Percentiles rank a stretch among this genome's conserved stretches.
These are phyloP conservation scores for Tolypocladium sp. DNA, from an alignment of 2,329 filamentous ascomycete species.

Conservation along the genomic window DNA sequence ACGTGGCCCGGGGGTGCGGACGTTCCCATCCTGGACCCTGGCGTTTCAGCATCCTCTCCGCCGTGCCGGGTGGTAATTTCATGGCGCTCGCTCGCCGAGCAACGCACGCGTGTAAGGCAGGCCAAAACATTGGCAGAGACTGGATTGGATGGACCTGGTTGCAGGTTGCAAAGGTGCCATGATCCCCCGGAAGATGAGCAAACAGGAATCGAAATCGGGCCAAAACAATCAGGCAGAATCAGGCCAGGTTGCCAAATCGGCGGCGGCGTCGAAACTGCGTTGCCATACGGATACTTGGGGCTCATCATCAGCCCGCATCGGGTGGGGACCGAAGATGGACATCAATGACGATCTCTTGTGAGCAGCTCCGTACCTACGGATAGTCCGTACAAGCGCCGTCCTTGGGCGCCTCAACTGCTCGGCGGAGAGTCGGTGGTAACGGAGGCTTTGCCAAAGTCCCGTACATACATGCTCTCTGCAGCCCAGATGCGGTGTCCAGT, in stretches of 20 bases:
- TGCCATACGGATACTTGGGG: no score
- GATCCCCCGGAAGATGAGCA: not conserved
- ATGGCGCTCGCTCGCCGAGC: not conserved
- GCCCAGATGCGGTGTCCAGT: not conserved
- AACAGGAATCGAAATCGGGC: not conserved
- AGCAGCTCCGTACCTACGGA: no score
- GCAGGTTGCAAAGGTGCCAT: not conserved
- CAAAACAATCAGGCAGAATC: not conserved
- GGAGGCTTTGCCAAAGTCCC: not conserved
- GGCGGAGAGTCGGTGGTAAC: not conserved
- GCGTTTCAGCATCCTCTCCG: conserved; percentile 2
- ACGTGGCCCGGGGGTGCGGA: not conserved
- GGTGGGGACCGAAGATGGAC: no score
- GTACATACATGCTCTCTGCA: no score
- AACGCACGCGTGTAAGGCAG: not conserved
- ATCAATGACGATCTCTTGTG: no score
- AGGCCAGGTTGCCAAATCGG: not conserved
- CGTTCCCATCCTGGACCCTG: conserved; percentile 1
- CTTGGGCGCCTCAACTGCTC: not conserved
- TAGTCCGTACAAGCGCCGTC: no score
- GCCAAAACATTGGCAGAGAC: not conserved
- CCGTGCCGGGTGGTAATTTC: not conserved
- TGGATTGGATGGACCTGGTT: not conserved
- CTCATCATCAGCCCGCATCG: no score
- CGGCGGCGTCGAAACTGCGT: no score